Evolutionary conservation across 78 protist species (phyloP).

Genomic region (Monosiga brevicollis): DNA sequence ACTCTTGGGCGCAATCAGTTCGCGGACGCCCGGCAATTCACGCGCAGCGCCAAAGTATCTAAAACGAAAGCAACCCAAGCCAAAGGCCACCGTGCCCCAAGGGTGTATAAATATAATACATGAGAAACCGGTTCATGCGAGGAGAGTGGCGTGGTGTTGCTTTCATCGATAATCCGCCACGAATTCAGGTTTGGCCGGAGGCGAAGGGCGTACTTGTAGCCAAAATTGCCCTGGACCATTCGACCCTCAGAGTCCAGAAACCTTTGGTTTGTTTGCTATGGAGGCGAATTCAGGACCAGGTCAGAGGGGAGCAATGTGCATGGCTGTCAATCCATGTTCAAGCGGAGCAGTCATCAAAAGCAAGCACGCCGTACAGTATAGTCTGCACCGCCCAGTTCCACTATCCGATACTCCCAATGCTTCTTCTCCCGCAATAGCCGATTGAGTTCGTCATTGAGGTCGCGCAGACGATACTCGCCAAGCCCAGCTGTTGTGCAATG

Average conservation of each 20-base stretch:
- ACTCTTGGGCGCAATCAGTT: conserved; percentile 59
- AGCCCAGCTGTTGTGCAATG: conserved; percentile 47
- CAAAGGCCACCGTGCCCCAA: background rate
- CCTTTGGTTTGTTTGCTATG: background rate
- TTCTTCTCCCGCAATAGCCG: conserved; percentile 67
- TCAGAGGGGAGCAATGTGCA: background rate
- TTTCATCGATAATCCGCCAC: background rate
- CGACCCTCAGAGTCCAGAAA: background rate
- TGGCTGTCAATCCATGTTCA: background rate
- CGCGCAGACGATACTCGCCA: conserved; percentile 81
- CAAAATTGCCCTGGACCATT: conserved; percentile 20
- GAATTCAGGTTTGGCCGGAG: background rate
- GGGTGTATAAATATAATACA: background rate
- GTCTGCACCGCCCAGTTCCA: conserved; percentile 84
- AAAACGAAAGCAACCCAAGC: no score
- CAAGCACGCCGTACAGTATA: background rate
- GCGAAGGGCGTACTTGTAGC: conserved; percentile 12
- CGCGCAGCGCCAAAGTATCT: conserved; percentile 92
- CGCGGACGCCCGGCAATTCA: conserved; percentile 89
- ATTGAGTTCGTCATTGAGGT: conserved; percentile 92
- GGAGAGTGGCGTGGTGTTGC: background rate
- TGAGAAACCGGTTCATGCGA: background rate
- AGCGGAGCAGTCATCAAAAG: background rate
- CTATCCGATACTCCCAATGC: conserved; percentile 88
- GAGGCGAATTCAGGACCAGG: background rate